Base-by-base conservation (phyloP, 257 asterid species). In the Salvia miltiorrhiza region DNA sequence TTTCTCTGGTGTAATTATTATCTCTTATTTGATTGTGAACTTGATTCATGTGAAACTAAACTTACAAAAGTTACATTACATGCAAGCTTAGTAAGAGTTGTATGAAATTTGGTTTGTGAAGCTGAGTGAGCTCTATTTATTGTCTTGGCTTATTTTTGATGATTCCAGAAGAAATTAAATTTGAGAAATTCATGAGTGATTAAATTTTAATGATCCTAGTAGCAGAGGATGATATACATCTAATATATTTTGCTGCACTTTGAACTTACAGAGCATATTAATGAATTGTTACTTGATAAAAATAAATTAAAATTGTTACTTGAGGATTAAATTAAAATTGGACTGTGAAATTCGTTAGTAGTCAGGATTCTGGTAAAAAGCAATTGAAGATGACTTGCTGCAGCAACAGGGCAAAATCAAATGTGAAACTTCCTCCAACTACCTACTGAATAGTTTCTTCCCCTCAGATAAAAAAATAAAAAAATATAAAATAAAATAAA, bases 371-470 rank as follows among this genome's bases (percentile, higher is more conserved):
- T 49, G 35, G 64, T 44, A 63, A 32, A 48, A 67, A 8, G 50
- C 43, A 63, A 55, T 71, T 40, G 9, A 44, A 30, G 72, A 62
- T 67, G 67, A 62, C 65, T 62, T 56, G 32, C 30, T 70, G 62
- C 39, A 57, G 56, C 48, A 59, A 47, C 37, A 66, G 57, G 71
- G 75, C 49, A 44, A 53, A 53, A 52, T 64, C 21, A 71, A 62
- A 71, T 72, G 69, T 66, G 54, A 48, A 67, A 73, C 66, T 65
- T 69, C 77, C 60, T 72, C 64, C 55, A 55, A 70, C 76, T 45
- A 47, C 57, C 67, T 64, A 17, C 57, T 35, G 58, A 30, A 43
- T 56, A 48, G 35, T 39, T n/a, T 40, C 20, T 26, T 28, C 37
- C 52, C 58, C 67, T 41, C 67, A 26, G 41, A 23, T 58, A 16